A percentile compares a stretch with the other conserved stretches of the same genome.
Evolutionary conservation across 768 basidiomycete species (phyloP).

Genomic region (Pisolithus microcarpus): DNA sequence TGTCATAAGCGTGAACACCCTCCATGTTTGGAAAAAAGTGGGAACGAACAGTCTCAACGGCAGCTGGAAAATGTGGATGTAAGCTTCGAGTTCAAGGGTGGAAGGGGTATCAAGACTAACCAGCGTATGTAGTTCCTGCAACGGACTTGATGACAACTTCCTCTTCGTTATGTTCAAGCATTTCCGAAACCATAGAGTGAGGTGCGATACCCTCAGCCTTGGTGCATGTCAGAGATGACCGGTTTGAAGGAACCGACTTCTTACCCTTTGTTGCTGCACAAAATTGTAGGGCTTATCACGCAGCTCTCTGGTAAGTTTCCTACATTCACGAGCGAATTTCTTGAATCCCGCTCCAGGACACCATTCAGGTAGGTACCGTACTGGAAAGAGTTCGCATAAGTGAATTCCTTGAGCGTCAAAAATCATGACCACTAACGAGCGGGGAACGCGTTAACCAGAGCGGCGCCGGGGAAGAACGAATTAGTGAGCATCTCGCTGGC

Average conservation of each 20-base stretch:
- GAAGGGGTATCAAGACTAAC: conserved; percentile 9
- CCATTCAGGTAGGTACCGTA: conserved; percentile 25
- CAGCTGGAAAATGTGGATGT: conserved; percentile 3
- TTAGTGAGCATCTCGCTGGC: conserved; percentile 25
- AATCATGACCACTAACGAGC: conserved; percentile 12
- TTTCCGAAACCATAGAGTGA: conserved; percentile 15
- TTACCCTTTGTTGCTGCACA: conserved; percentile 14
- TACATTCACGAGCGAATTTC: conserved; percentile 11
- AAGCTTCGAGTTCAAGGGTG: background rate
- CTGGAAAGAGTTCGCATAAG: background rate
- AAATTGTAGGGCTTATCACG: conserved; percentile 13
- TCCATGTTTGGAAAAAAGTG: background rate
- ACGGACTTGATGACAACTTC: conserved; percentile 23
- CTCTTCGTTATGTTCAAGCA: conserved; percentile 21
- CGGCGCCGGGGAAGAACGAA: conserved; percentile 25
- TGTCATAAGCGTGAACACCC: background rate
- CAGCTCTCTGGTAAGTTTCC: conserved; percentile 13
- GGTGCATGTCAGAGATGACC: background rate
- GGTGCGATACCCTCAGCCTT: conserved; percentile 10
- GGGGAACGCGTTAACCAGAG: conserved; percentile 26
- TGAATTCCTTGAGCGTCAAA: too few relatives aligned
- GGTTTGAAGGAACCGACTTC: background rate
- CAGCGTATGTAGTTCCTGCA: conserved; percentile 25
- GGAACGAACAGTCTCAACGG: conserved; percentile 17
- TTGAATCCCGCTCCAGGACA: conserved; percentile 26